These are phyloP conservation scores for Phytopythium aichiense DNA, from an alignment of 352 stramenopile genomes.

Conservation along the genomic window DNA sequence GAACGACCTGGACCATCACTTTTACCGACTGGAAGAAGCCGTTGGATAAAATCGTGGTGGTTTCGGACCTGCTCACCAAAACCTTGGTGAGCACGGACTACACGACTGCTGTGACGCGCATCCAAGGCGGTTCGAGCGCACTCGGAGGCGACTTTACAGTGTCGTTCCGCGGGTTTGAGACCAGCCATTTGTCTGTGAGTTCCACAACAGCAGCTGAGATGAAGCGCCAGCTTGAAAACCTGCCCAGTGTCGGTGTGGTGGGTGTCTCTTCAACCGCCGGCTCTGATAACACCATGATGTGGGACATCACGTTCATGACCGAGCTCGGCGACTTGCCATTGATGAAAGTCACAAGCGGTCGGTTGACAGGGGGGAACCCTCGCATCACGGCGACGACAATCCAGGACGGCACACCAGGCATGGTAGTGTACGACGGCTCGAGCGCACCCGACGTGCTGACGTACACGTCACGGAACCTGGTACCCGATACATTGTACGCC, in stretches of 20 bases:
- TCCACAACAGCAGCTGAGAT: slow-evolving; percentile 52
- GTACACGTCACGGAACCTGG: slow-evolving; percentile 80
- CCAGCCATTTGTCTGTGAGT: slow-evolving; percentile 48
- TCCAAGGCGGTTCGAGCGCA: slow-evolving; percentile 36
- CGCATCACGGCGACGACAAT: slow-evolving; percentile 69
- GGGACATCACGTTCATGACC: slow-evolving; percentile 91
- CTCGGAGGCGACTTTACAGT: slow-evolving; percentile 82
- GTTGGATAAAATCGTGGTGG: slow-evolving; percentile 45
- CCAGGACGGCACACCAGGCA: slow-evolving; percentile 85
- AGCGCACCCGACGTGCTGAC: slow-evolving; percentile 71
- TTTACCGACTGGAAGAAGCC: slow-evolving; percentile 51
- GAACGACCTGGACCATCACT: slow-evolving; percentile 63
- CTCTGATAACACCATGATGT: slow-evolving; percentile 67
- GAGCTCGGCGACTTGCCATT: slow-evolving; percentile 92
- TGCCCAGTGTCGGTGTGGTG: slow-evolving; percentile 78
- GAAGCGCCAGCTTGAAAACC: slow-evolving; percentile 87
- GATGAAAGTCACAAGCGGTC: slow-evolving; percentile 87
- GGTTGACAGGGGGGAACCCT: slow-evolving; percentile 70
- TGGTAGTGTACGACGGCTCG: slow-evolving; percentile 90
- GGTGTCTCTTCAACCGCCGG: slow-evolving; percentile 46
- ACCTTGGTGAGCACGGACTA: slow-evolving; percentile 38
- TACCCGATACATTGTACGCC: slow-evolving; percentile 88
- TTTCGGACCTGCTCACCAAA: slow-evolving; percentile 58
- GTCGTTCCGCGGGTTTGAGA: slow-evolving; percentile 76
- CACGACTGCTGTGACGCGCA: slow-evolving; percentile 39